These are phyloP conservation scores for Plectosphaerella cucumerina DNA, from an alignment of 2,329 filamentous ascomycete species.

Conservation along the genomic window DNA sequence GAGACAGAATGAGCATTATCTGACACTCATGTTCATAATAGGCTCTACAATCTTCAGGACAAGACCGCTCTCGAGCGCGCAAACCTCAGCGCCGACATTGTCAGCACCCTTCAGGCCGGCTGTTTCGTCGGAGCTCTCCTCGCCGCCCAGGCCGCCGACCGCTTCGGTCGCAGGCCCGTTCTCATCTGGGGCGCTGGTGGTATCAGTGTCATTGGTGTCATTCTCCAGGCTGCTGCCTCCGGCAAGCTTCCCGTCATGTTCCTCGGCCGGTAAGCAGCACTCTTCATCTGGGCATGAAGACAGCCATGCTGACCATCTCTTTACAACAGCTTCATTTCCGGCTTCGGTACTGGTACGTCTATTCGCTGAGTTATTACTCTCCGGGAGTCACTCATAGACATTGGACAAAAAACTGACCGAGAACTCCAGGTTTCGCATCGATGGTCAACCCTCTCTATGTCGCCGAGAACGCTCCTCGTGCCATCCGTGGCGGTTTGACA, in stretches of 20 bases:
- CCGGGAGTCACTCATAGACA: no score
- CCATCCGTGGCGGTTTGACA: constrained; percentile 44
- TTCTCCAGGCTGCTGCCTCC: constrained; percentile 7
- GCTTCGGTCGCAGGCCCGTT: constrained; percentile 35
- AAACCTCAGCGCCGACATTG: constrained; percentile 13
- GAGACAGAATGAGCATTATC: not conserved
- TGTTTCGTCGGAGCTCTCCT: constrained; percentile 19
- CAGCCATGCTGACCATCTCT: constrained; percentile 9
- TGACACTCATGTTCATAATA: not conserved
- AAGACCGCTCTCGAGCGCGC: constrained; percentile 12
- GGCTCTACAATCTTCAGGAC: not conserved
- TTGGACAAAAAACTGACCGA: no score
- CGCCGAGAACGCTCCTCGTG: constrained; percentile 37
- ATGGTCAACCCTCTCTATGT: constrained; percentile 40
- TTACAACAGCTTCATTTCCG: constrained; percentile 33
- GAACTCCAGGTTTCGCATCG: constrained; percentile 43
- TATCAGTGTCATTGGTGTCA: constrained; percentile 28
- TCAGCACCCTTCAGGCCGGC: constrained; percentile 17
- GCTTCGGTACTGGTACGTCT: constrained; percentile 47
- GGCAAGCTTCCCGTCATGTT: constrained; percentile 6
- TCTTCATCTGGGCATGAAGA: not conserved
- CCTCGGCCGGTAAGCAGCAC: constrained; percentile 3
- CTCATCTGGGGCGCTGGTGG: constrained; percentile 28
- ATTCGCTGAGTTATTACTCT: no score
- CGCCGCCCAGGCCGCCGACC: constrained; percentile 32